These are phyloP conservation scores for Penicillium fimorum DNA, from an alignment of 495 filamentous ascomycete species.

Conservation along the genomic window DNA sequence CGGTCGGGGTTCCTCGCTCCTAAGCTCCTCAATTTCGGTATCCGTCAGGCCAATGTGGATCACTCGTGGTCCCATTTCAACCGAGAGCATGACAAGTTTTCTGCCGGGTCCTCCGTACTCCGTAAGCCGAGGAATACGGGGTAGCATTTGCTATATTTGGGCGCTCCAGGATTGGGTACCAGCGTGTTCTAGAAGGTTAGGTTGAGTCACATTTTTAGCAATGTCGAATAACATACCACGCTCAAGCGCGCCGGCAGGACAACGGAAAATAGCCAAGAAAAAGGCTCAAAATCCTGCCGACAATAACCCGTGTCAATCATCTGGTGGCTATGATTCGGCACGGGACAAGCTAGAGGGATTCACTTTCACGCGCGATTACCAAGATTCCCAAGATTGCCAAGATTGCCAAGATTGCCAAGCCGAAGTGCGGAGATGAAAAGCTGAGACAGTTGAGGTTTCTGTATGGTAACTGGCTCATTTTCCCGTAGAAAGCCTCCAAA, in stretches of 20 bases:
- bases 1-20: background rate
- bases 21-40: background rate
- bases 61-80: background rate
- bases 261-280: background rate
- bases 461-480: background rate
- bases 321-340: background rate
- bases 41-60: background rate
- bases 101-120: background rate
- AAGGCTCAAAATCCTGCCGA: background rate
- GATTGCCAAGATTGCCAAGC: background rate
- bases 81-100: background rate
- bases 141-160: constrained; percentile 1
- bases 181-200: background rate
- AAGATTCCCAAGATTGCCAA: background rate
- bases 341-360: background rate
- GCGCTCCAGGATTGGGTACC: background rate
- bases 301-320: constrained; percentile 3
- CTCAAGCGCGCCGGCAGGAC: background rate
- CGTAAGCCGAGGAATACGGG: background rate
- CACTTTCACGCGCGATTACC: background rate
- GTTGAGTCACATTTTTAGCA: background rate
- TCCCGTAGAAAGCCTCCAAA: background rate
- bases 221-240: background rate
- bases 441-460: too few relatives aligned
- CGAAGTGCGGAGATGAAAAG: constrained; percentile 4